A percentile compares a stretch with the other conserved stretches of the same genome.
Conservation (phyloP, 176 grass and related monocot species). For the maize (Zea mays) region DNA sequence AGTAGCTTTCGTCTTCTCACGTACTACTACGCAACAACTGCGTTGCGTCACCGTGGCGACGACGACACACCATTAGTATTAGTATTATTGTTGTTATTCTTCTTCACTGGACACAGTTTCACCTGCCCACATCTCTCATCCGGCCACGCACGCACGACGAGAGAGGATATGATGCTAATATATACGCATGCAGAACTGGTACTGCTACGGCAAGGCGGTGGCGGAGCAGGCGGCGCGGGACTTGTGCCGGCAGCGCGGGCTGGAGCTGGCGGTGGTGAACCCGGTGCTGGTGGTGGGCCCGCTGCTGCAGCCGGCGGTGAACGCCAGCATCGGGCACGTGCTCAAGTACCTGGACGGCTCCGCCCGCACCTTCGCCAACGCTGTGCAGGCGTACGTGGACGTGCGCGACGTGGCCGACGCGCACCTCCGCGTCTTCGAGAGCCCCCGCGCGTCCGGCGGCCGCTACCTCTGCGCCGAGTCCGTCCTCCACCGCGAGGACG, state of each 20-base stretch:
- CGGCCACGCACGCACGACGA: too few species aligned
- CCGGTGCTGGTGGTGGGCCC: slow-evolving; percentile 87
- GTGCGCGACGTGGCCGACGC: slow-evolving; percentile 85
- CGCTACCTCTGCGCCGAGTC: slow-evolving; percentile 72
- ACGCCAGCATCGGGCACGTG: slow-evolving; percentile 78
- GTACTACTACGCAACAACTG: too few species aligned
- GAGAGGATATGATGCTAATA: too few species aligned
- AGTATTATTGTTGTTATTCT: too few species aligned
- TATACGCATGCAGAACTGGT: slow-evolving; percentile 67
- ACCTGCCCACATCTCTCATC: too few species aligned
- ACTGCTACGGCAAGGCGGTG: slow-evolving; percentile 85
- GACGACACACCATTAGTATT: too few species aligned
- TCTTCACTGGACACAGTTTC: too few species aligned
- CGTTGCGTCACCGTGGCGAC: too few species aligned
- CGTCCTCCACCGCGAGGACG: slow-evolving; percentile 84
- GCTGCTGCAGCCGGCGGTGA: slow-evolving; percentile 71
- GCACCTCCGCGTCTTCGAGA: slow-evolving; percentile 73
- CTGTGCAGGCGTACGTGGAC: slow-evolving; percentile 91
- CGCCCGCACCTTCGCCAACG: slow-evolving; percentile 69
- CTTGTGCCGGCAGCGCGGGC: slow-evolving; percentile 40
- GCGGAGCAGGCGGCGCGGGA: slow-evolving; percentile 79
- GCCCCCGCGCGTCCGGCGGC: slow-evolving; percentile 44
- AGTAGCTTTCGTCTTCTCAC: neutral
- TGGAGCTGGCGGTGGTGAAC: slow-evolving; percentile 78
- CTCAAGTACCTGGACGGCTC: slow-evolving; percentile 92